These are phyloP conservation scores for Limonium bicolor DNA, from an alignment of 148 eudicot genomes.

Conservation along the genomic window DNA sequence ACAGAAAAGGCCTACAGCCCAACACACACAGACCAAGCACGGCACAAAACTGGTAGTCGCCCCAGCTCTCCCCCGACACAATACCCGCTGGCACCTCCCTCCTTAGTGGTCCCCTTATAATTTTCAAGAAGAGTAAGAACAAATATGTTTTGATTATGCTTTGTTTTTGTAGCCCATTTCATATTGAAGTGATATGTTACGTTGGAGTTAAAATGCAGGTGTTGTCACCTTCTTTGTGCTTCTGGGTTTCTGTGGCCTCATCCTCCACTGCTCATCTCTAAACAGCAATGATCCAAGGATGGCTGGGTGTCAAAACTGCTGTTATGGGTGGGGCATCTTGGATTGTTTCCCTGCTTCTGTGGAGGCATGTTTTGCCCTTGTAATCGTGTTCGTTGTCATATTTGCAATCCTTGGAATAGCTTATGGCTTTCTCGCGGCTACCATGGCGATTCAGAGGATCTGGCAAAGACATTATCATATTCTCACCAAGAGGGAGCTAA, in stretches of 20 bases:
- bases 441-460: conserved; percentile 77
- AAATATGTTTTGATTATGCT: too few relatives aligned
- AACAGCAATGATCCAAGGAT: conserved; percentile 49
- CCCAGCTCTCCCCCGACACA: too few relatives aligned
- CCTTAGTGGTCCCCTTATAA: too few relatives aligned
- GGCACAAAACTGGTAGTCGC: too few relatives aligned
- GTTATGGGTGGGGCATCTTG: conserved; percentile 82
- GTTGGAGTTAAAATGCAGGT: too few relatives aligned
- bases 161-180: too few relatives aligned
- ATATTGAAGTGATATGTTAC: too few relatives aligned
- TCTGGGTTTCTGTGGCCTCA: conserved; percentile 67
- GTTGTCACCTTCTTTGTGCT: conserved; percentile 74
- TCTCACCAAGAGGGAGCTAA: conserved; percentile 81
- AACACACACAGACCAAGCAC: too few relatives aligned
- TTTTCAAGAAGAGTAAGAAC: too few relatives aligned
- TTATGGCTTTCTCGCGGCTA: conserved; percentile 80
- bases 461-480: conserved; percentile 98
- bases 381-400: conserved; percentile 57
- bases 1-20: too few relatives aligned
- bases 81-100: too few relatives aligned
- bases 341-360: conserved; percentile 80
- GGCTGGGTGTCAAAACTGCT: conserved; percentile 89
- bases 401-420: conserved; percentile 88
- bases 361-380: conserved; percentile 79
- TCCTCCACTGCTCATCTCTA: conserved; percentile 59